phyloP scores from a whole-genome alignment of 352 stramenopile species.

The Phytophthora idaei region DNA sequence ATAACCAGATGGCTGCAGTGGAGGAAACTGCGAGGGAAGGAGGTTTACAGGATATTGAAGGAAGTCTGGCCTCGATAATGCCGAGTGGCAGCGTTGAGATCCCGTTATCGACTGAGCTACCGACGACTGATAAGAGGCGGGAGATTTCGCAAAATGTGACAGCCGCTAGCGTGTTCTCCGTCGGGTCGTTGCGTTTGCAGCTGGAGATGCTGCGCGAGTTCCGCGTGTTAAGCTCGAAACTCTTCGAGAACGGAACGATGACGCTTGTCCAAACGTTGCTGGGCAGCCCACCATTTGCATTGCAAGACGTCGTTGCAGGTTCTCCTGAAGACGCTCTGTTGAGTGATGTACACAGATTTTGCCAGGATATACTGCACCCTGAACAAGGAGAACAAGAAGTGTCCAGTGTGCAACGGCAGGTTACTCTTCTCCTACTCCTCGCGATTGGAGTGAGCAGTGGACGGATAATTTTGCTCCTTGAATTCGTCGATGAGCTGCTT shows the following conservation, averaged over 20 bases:
- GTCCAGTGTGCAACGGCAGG: conserved; percentile 31
- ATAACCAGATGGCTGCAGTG: not conserved
- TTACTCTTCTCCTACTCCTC: conserved; percentile 55
- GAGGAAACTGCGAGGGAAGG: not conserved
- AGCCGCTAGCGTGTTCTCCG: conserved; percentile 47
- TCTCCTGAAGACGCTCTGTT: conserved; percentile 48
- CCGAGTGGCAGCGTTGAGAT: not conserved
- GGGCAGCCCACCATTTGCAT: conserved; percentile 60
- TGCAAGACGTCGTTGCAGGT: conserved; percentile 31
- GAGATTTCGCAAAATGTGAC: conserved; percentile 30
- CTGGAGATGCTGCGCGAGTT: conserved; percentile 74
- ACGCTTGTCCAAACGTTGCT: conserved; percentile 59
- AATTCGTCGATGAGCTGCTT: conserved; percentile 51
- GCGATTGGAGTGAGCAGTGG: conserved; percentile 66
- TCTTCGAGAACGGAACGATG: conserved; percentile 63
- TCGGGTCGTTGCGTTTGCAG: conserved; percentile 66
- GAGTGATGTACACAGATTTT: conserved; percentile 59
- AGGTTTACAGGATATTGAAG: not conserved
- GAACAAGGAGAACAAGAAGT: conserved; percentile 7
- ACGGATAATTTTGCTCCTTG: conserved; percentile 50
- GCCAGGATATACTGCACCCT: conserved; percentile 37
- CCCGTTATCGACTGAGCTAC: not conserved
- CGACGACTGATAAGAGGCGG: not conserved
- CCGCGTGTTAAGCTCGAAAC: conserved; percentile 34
- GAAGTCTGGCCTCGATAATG: not conserved